Conservation (phyloP, 305 asterid species). For the Striga hermonthica region DNA sequence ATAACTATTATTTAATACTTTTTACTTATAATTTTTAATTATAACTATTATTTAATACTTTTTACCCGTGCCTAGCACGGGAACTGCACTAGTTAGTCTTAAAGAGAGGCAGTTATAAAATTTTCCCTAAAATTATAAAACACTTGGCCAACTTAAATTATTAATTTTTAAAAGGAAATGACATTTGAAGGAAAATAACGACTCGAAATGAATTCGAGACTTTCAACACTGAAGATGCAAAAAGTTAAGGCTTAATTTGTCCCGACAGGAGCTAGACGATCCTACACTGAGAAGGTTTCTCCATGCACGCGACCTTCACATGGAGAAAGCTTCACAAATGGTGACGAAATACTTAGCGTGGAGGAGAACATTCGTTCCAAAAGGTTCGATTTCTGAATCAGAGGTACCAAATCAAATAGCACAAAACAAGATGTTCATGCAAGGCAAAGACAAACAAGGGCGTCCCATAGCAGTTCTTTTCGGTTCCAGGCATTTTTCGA, state of each 20-base stretch:
- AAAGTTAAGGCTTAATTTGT: neutral
- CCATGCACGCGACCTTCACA: constrained; percentile 61
- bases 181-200: too few species aligned
- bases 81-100: too few species aligned
- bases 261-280: constrained; percentile 58
- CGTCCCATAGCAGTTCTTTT: constrained; percentile 60
- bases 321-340: constrained; percentile 64
- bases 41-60: too few species aligned
- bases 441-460: constrained; percentile 65
- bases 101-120: too few species aligned
- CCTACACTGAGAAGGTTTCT: constrained; percentile 67
- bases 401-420: constrained; percentile 55
- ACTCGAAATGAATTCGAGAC: too few species aligned
- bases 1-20: too few species aligned
- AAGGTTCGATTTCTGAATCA: constrained; percentile 43
- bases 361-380: constrained; percentile 58
- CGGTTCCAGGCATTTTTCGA: constrained; percentile 49
- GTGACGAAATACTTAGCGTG: constrained; percentile 49
- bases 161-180: too few species aligned
- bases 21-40: too few species aligned
- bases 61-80: too few species aligned
- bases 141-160: too few species aligned
- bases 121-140: too few species aligned
- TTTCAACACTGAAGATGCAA: neutral
- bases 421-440: constrained; percentile 64